Conservation (phyloP, 805 yeast species). For the Pichia rugopelliculosa region DNA sequence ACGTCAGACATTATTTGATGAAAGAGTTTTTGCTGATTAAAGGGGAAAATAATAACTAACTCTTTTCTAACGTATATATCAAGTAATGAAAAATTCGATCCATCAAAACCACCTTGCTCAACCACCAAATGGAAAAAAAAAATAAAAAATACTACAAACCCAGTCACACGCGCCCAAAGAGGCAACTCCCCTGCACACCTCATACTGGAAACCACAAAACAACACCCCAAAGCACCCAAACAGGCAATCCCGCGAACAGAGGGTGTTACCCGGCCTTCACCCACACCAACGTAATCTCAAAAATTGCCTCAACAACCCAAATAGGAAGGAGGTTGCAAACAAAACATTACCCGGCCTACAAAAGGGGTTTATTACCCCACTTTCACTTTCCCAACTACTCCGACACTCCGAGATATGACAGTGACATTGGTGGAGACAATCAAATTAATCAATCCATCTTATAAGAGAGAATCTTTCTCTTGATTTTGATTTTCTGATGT, state of each 20-base stretch:
- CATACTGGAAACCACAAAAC: neutral
- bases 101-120: too few species aligned
- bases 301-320: neutral
- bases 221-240: slow-evolving; percentile 12
- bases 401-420: neutral
- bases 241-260: slow-evolving; percentile 9
- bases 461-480: too few species aligned
- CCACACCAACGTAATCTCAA: neutral
- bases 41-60: neutral
- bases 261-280: slow-evolving; percentile 14
- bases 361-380: too few species aligned
- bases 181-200: slow-evolving; percentile 4
- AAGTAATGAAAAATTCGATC: neutral
- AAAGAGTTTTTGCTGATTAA: neutral
- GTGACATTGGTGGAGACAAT: neutral
- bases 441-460: too few species aligned
- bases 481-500: too few species aligned
- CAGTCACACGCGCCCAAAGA: slow-evolving; percentile 3
- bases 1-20: slow-evolving; percentile 67
- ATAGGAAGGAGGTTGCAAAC: neutral
- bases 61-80: neutral
- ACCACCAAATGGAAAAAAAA: too few species aligned
- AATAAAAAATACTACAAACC: too few species aligned
- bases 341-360: slow-evolving; percentile 5
- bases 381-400: slow-evolving; percentile 4